Evolutionary conservation across 139 green algal species (phyloP).

Genomic region (Coccomyxa sp.): DNA sequence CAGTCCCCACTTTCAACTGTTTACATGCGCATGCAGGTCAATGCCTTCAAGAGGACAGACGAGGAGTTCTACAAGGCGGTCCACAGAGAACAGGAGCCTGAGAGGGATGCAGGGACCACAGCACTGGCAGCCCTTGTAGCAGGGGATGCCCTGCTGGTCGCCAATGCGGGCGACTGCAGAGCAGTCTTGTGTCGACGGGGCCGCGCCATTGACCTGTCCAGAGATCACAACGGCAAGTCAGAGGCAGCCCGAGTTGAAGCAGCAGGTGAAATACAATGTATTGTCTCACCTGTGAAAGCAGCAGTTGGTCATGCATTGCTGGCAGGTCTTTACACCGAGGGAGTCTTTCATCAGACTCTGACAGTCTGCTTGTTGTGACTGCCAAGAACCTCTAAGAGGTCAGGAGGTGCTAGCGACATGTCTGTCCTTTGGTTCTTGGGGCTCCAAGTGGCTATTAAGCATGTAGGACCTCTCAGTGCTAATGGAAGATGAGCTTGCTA

Average conservation of each 20-base stretch:
- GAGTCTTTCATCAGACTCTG: background rate
- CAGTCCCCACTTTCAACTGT: background rate
- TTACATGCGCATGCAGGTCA: background rate
- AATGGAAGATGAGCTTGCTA: too few species aligned
- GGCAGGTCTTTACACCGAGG: background rate
- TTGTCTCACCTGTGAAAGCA: too few species aligned
- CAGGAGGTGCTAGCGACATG: too few species aligned
- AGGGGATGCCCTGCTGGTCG: slow-evolving; percentile 37
- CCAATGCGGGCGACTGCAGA: slow-evolving; percentile 73
- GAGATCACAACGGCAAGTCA: slow-evolving; percentile 45
- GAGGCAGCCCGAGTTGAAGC: background rate
- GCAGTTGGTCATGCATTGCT: background rate
- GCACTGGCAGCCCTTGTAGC: slow-evolving; percentile 19
- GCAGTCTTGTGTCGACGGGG: slow-evolving; percentile 56
- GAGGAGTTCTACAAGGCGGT: background rate
- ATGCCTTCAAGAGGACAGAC: slow-evolving; percentile 13
- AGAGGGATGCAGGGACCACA: slow-evolving; percentile 11
- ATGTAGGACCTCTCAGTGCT: too few species aligned
- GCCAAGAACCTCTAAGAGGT: too few species aligned
- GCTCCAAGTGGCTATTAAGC: too few species aligned
- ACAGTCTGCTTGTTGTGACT: too few species aligned
- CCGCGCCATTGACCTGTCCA: slow-evolving; percentile 35
- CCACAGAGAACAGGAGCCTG: background rate
- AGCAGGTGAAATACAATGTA: background rate
- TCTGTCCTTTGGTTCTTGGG: too few species aligned